Percentiles rank a stretch among this genome's conserved stretches.
phyloP scores from a whole-genome alignment of 345 rosid genomes.

The Viola odorata region DNA sequence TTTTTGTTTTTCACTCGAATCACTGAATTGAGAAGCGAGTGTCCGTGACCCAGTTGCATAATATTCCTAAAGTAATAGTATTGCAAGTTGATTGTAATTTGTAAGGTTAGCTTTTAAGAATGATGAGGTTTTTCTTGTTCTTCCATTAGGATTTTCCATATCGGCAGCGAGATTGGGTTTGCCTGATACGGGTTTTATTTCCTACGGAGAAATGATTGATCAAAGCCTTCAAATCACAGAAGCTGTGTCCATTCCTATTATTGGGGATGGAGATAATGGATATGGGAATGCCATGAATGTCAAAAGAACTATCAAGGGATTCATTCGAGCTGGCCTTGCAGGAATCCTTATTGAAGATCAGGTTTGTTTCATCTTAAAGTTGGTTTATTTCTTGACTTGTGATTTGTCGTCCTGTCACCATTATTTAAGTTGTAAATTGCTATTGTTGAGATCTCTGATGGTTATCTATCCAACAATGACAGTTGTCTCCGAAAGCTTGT shows the following conservation, averaged over 20 bases:
- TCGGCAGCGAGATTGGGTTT: constrained; percentile 74
- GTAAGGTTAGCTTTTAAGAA: too few relatives aligned
- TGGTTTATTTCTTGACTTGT: too few relatives aligned
- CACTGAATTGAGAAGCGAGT: too few relatives aligned
- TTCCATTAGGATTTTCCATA: constrained; percentile 65
- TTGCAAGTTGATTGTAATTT: too few relatives aligned
- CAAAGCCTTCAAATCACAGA: constrained; percentile 75
- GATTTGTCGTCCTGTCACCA: neutral
- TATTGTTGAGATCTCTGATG: constrained; percentile 10
- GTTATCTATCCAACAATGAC: constrained; percentile 17
- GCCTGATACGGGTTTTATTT: constrained; percentile 65
- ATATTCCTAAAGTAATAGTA: too few relatives aligned
- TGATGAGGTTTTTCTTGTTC: neutral
- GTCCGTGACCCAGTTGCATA: too few relatives aligned
- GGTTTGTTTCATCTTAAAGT: constrained; percentile 29
- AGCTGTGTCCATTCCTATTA: constrained; percentile 69
- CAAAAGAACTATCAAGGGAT: constrained; percentile 81
- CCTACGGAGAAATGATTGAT: constrained; percentile 90
- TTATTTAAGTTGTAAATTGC: neutral
- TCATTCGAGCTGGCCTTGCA: constrained; percentile 76
- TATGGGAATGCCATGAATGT: constrained; percentile 82
- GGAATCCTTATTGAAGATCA: constrained; percentile 86
- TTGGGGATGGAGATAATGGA: constrained; percentile 85
- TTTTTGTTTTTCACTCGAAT: neutral
- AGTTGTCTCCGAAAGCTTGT: constrained; percentile 80